Percentiles rank a stretch among this genome's conserved stretches.
Evolutionary conservation across 2,329 filamentous ascomycete genomes (phyloP).

Genomic region (Exophiala mesophila): DNA sequence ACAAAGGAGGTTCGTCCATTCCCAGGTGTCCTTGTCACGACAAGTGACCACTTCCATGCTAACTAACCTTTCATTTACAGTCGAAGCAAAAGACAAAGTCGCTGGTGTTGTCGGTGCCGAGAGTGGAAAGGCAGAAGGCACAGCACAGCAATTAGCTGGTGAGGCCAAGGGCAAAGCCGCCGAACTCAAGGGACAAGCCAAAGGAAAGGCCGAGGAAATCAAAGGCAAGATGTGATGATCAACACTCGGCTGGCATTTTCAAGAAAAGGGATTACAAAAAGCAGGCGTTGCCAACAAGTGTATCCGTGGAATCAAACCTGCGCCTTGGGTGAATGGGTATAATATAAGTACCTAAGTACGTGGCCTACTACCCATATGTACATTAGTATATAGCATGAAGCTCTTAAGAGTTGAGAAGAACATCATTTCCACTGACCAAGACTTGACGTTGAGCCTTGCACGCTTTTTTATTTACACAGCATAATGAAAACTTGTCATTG

Average conservation of each 20-base stretch:
- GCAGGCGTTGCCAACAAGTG: slow-evolving; percentile 1
- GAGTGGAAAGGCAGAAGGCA: slow-evolving; percentile 44
- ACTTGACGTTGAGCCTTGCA: too few species aligned
- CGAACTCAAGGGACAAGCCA: slow-evolving; percentile 28
- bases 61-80: slow-evolving; percentile 33
- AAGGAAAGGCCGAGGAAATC: slow-evolving; percentile 33
- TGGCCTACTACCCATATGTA: too few species aligned
- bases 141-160: slow-evolving; percentile 36
- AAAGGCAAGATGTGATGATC: slow-evolving; percentile 28
- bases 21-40: too few species aligned
- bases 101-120: slow-evolving; percentile 40
- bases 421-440: too few species aligned
- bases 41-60: slow-evolving; percentile 4
- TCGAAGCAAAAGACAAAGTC: slow-evolving; percentile 45
- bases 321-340: too few species aligned
- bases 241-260: neutral
- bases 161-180: slow-evolving; percentile 33
- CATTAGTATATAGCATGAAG: too few species aligned
- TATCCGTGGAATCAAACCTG: neutral
- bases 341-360: too few species aligned
- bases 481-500: too few species aligned
- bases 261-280: neutral
- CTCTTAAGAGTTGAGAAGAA: too few species aligned
- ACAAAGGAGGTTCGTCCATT: slow-evolving; percentile 54
- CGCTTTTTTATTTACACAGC: too few species aligned